Evolutionary conservation across 208 protist genomes (phyloP).

Genomic region (Crithidia acanthocephali): DNA sequence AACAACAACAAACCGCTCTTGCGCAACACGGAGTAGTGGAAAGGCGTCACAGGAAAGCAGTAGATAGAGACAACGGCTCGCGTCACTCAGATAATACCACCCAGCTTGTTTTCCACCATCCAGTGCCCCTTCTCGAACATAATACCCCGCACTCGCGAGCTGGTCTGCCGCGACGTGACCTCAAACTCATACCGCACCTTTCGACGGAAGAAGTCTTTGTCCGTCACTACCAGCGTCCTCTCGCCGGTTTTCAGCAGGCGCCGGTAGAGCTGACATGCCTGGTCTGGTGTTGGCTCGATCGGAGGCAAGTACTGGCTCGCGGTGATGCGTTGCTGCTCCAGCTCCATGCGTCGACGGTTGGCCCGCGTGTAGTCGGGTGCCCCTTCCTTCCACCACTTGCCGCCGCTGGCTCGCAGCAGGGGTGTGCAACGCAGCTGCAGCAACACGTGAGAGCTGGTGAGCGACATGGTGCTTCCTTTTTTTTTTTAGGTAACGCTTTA

Average conservation of each 20-base stretch:
- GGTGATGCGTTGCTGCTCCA: conserved; percentile 74
- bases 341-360: conserved; percentile 52
- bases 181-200: conserved; percentile 89
- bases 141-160: conserved; percentile 84
- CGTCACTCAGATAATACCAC: conserved; percentile 63
- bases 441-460: conserved; percentile 23
- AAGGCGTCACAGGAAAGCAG: too few relatives aligned
- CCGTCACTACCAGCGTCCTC: conserved; percentile 63
- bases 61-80: background rate
- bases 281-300: conserved; percentile 69
- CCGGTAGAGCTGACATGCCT: conserved; percentile 74
- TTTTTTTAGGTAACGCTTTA: too few relatives aligned
- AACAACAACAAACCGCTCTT: too few relatives aligned
- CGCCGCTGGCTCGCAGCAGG: conserved; percentile 22
- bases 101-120: conserved; percentile 81
- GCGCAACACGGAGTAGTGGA: too few relatives aligned
- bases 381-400: conserved; percentile 82
- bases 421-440: conserved; percentile 38
- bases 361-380: conserved; percentile 75
- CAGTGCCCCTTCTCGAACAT: conserved; percentile 92
- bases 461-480: conserved; percentile 23
- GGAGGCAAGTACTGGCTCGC: conserved; percentile 56
- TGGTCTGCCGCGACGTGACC: conserved; percentile 86
- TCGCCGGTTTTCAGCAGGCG: conserved; percentile 67
- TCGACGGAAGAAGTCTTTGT: conserved; percentile 68